Evolutionary conservation across 805 yeast species (phyloP).

Genomic region (Pichia californica): DNA sequence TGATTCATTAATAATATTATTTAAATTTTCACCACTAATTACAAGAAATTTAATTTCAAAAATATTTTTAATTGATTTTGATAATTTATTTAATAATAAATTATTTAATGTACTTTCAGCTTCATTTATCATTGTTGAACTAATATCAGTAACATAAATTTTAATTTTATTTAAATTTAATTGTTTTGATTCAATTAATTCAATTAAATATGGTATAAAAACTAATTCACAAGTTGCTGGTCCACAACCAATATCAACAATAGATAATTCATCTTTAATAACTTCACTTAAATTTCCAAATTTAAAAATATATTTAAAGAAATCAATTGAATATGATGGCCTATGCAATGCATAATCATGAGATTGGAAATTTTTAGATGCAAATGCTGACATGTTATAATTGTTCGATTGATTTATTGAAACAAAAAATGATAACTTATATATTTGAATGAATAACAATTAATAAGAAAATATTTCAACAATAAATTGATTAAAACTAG

Average conservation of each 20-base stretch:
- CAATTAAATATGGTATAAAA: constrained; percentile 30
- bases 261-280: background rate
- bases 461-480: too few relatives aligned
- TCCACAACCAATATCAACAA: constrained; percentile 53
- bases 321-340: constrained; percentile 56
- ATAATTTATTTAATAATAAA: background rate
- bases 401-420: background rate
- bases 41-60: constrained; percentile 10
- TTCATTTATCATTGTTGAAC: constrained; percentile 39
- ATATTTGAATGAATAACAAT: too few relatives aligned
- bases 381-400: constrained; percentile 53
- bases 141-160: constrained; percentile 42
- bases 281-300: background rate
- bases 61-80: background rate
- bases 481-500: too few relatives aligned
- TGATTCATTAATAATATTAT: constrained; percentile 16
- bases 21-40: constrained; percentile 20
- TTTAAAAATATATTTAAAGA: constrained; percentile 35
- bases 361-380: constrained; percentile 46
- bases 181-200: constrained; percentile 5
- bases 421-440: too few relatives aligned
- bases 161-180: constrained; percentile 5
- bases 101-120: constrained; percentile 25
- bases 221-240: constrained; percentile 48
- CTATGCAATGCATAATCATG: constrained; percentile 49